Evolutionary conservation across 140 eudicot species (phyloP).

Genomic region (Stevia rebaudiana): DNA sequence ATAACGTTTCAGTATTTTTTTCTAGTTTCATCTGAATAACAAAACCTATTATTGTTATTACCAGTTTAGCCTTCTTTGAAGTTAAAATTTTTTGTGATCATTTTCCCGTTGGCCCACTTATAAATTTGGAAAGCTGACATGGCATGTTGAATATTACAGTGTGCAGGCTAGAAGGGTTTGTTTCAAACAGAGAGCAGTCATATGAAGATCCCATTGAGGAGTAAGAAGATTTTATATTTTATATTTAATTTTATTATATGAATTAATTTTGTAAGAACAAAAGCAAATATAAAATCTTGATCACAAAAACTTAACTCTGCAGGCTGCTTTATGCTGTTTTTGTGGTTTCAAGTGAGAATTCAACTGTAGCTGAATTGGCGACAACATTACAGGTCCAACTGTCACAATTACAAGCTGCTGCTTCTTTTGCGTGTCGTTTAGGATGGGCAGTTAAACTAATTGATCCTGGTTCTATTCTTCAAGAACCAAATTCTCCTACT

Average conservation of each 20-base stretch:
- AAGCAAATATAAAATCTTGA: slow-evolving; percentile 17
- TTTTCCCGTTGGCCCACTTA: slow-evolving; percentile 1
- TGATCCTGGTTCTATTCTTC: slow-evolving; percentile 93
- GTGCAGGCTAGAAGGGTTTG: slow-evolving; percentile 96
- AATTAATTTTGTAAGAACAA: slow-evolving; percentile 1
- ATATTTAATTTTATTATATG: neutral
- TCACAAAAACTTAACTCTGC: slow-evolving; percentile 18
- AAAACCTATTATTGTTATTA: neutral
- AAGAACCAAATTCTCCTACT: slow-evolving; percentile 53
- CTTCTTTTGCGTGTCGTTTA: slow-evolving; percentile 89
- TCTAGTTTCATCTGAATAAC: neutral
- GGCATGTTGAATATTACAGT: slow-evolving; percentile 49
- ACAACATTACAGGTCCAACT: slow-evolving; percentile 90
- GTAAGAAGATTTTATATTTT: slow-evolving; percentile 42
- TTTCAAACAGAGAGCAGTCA: slow-evolving; percentile 97
- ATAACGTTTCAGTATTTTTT: neutral
- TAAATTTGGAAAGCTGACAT: slow-evolving; percentile 29
- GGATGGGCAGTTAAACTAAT: slow-evolving; percentile 94
- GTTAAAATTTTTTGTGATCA: neutral
- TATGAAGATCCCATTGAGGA: slow-evolving; percentile 99
- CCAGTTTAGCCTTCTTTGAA: neutral
- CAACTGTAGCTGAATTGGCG: slow-evolving; percentile 95
- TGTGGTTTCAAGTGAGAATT: slow-evolving; percentile 95
- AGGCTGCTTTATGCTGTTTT: slow-evolving; percentile 99
- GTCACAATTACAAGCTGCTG: slow-evolving; percentile 94